Base-by-base conservation (phyloP, 805 yeast species). In the Huiozyma naganishii region DNA sequence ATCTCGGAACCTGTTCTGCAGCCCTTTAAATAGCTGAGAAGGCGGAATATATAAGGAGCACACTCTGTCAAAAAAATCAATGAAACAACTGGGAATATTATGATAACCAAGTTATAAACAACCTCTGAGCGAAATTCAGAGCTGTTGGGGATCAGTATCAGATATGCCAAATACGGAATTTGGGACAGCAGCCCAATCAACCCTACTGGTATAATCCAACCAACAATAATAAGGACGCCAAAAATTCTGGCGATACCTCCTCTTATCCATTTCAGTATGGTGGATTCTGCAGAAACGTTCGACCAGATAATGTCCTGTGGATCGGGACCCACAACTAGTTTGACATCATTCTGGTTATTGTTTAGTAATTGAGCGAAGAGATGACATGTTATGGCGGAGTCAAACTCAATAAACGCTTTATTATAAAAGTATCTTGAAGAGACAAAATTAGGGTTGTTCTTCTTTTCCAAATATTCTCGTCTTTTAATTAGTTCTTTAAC, bases 201-300 rank as follows among this genome's bases (percentile, higher is more conserved):
- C 0, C 95, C 86, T 1, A 87, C 90, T 0, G 96, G 96, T 1
- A 87, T 60, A 1, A 86, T 84, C 80, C 95, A 88, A 1, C 76
- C 74, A 13, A 76, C 48, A 5, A 81, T 78, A 1, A 85, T 64
- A 1, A 69, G 47, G 7, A 76, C 57, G 43, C 78, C 68, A 11
- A 74, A 33, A 4, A 71, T 39, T 28, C 70, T 71, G 0, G 82
- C 79, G 5, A 69, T 34, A 3, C 68, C 55, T 11, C 65, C 62
- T 53, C 77, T 70, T 0, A 69, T 23, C 12, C 64, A 61, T 8
- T 57, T 59, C 3, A 67, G 51, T 48, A 65, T 50, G 17, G 69
- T 65, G 44, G 65, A 69, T 28, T 59, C 61, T 10, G 66, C 52
- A 4, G 64, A 54, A 6, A 85, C 50, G 50, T 84, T 85, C 0